Conservation (phyloP, 768 basidiomycete genomes). For the Guyanaporus albipodus region DNA sequence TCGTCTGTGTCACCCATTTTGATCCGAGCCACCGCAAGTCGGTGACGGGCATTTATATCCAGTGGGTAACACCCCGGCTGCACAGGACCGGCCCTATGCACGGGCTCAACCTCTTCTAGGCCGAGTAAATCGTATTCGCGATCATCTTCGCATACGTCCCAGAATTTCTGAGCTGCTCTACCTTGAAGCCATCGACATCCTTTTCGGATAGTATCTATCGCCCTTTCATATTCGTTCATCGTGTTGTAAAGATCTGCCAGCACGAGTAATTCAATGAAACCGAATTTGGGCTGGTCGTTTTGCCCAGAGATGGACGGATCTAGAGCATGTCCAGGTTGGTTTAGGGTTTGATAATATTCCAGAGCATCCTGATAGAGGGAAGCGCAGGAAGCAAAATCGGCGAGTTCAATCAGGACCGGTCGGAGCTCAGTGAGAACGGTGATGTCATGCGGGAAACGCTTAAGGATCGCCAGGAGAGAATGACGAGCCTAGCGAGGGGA, state of each 20-base stretch:
- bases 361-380: slow-evolving; percentile 71
- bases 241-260: slow-evolving; percentile 83
- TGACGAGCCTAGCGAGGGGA: slow-evolving; percentile 21
- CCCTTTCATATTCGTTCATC: slow-evolving; percentile 61
- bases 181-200: slow-evolving; percentile 94
- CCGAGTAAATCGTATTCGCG: slow-evolving; percentile 67
- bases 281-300: slow-evolving; percentile 14
- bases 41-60: slow-evolving; percentile 54
- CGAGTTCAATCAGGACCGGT: slow-evolving; percentile 49
- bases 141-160: slow-evolving; percentile 84
- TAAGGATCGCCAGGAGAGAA: slow-evolving; percentile 25
- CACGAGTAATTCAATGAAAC: slow-evolving; percentile 64
- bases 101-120: slow-evolving; percentile 47
- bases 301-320: slow-evolving; percentile 16
- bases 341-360: slow-evolving; percentile 51
- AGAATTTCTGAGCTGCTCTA: slow-evolving; percentile 62
- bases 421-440: slow-evolving; percentile 75
- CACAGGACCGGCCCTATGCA: slow-evolving; percentile 43
- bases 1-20: slow-evolving; percentile 77
- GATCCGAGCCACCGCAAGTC: slow-evolving; percentile 78
- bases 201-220: slow-evolving; percentile 61
- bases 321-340: slow-evolving; percentile 41
- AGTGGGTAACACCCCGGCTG: slow-evolving; percentile 45
- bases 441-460: slow-evolving; percentile 58
- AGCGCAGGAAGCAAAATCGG: slow-evolving; percentile 62